phyloP scores from a whole-genome alignment of 2,329 filamentous ascomycete genomes.

The Microcera coccophila region DNA sequence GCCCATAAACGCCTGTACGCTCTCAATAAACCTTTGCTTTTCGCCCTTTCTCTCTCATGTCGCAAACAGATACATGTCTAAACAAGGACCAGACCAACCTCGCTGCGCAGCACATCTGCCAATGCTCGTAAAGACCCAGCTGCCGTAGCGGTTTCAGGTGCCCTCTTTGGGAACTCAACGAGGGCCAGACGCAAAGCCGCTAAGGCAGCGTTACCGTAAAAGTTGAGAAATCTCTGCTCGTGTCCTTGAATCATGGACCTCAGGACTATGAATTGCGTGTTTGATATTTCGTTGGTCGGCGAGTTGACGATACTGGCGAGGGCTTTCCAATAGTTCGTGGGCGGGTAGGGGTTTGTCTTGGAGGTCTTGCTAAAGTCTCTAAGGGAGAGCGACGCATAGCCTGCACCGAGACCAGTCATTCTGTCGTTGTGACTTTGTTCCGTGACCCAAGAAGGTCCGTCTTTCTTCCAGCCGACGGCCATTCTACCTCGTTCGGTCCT shows the following conservation, averaged over 20 bases:
- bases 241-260: slow-evolving; percentile 69
- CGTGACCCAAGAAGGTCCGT: slow-evolving; percentile 56
- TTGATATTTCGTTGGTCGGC: slow-evolving; percentile 61
- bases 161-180: slow-evolving; percentile 65
- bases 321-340: slow-evolving; percentile 76
- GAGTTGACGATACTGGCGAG: slow-evolving; percentile 75
- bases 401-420: slow-evolving; percentile 79
- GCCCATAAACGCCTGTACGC: slow-evolving; percentile 14
- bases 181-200: slow-evolving; percentile 67
- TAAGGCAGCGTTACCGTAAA: slow-evolving; percentile 76
- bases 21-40: slow-evolving; percentile 7
- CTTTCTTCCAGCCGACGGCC: slow-evolving; percentile 70
- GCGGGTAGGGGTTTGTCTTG: slow-evolving; percentile 71
- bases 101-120: slow-evolving; percentile 49
- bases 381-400: slow-evolving; percentile 77
- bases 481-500: slow-evolving; percentile 63
- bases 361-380: slow-evolving; percentile 72
- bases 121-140: slow-evolving; percentile 51
- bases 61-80: slow-evolving; percentile 17
- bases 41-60: slow-evolving; percentile 1
- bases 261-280: slow-evolving; percentile 69
- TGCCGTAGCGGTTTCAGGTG: slow-evolving; percentile 44
- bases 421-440: slow-evolving; percentile 75
- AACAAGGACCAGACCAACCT: slow-evolving; percentile 46
- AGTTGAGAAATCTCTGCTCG: slow-evolving; percentile 69